phyloP scores from a whole-genome alignment of 2,329 filamentous ascomycete species.

The Claviceps humidiphila region DNA sequence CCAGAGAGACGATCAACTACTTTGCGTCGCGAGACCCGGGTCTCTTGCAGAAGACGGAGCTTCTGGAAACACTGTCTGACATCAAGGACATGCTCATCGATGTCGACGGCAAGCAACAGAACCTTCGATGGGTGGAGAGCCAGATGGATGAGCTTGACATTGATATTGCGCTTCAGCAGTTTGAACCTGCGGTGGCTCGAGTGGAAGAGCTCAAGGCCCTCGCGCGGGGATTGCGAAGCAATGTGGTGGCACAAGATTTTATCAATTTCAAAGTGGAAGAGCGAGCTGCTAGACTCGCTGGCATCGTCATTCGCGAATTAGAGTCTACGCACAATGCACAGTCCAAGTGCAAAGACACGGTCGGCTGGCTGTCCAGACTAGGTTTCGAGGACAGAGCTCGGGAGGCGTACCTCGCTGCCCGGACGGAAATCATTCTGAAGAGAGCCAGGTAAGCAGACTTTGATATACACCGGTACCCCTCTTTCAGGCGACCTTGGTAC shows the following conservation, averaged over 20 bases:
- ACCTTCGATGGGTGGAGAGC: constrained; percentile 85
- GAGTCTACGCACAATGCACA: constrained; percentile 65
- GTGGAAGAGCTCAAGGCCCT: constrained; percentile 78
- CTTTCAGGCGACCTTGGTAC: not conserved
- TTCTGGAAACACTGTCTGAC: constrained; percentile 65
- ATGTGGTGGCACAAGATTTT: constrained; percentile 77
- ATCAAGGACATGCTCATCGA: constrained; percentile 86
- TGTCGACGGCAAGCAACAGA: constrained; percentile 92
- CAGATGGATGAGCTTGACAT: constrained; percentile 96
- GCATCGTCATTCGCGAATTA: constrained; percentile 63
- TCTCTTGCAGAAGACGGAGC: constrained; percentile 63
- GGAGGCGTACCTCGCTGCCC: constrained; percentile 71
- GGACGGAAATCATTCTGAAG: constrained; percentile 66
- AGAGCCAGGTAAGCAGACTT: constrained; percentile 52
- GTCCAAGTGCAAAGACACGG: constrained; percentile 65
- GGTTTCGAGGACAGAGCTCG: constrained; percentile 84
- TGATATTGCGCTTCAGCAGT: constrained; percentile 79
- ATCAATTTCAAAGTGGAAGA: constrained; percentile 87
- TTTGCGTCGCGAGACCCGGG: constrained; percentile 68
- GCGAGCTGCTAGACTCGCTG: constrained; percentile 63
- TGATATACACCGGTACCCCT: too few relatives aligned
- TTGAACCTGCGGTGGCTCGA: constrained; percentile 69
- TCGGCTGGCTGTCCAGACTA: constrained; percentile 71
- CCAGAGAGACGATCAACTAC: constrained; percentile 74
- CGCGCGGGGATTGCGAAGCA: constrained; percentile 69